Evolutionary conservation across 306 rosid species (phyloP), one percentile per base, ranked within the genome.

Genomic region (Prunus fruticosa): DNA sequence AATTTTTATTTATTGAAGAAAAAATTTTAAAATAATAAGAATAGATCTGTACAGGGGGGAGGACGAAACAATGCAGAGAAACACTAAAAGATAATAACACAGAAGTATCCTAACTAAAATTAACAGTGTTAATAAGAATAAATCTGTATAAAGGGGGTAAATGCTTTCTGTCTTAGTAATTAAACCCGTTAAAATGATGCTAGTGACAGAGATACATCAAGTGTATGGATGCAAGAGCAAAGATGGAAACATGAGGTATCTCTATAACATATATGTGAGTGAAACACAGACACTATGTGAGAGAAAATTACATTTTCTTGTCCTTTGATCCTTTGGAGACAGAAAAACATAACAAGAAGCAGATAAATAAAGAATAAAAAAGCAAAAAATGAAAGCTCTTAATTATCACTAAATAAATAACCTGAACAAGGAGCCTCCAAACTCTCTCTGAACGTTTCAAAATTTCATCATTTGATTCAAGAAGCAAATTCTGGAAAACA

Each of bases 361-460:
- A 63, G 19, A 64, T 32, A 51, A 49, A 28, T 73, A 56, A 50
- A 66, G 11, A 63, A 15, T 20, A 27, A 10, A 34, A 22, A 28
- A 22, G 25, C 19, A 20, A 32, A 60, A 41, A 2, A 73, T 46
- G 30, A 30, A 46, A 72, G 5, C 8, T 5, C 11, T 32, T 50
- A 30, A 45, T 38, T 58, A 41, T 64, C 50, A 62, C 71, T 15
- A 72, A 57, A 49, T 43, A 51, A 46, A 76, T 69, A 79, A 94
- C 98, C 98, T 92, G 91, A 85, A 95, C 84, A 78, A 95, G 97
- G 51, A 95, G 96, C 86, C 91, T 84, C 98, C 98, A 95, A 72
- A 95, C 98, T 82, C 97, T 86, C 88, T 92, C 96, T 9, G 98
- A 95, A 84, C 91, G 93, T 71, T 81, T 87, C 90, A 95, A 88